phyloP scores from a whole-genome alignment of 495 filamentous ascomycete genomes.

The Neurospora pannonica region DNA sequence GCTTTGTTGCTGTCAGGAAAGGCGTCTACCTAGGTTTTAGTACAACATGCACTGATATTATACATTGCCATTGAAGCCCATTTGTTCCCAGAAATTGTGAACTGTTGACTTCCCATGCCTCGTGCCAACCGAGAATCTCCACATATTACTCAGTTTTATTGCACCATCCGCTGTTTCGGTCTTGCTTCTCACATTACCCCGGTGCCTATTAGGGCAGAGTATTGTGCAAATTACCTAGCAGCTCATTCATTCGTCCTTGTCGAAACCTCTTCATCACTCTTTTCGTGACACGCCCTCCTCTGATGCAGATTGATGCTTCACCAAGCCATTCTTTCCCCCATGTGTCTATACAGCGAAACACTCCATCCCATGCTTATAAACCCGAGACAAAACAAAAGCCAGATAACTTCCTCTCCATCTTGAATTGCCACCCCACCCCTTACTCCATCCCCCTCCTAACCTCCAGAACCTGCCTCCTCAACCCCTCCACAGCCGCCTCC shows the following conservation, averaged over 20 bases:
- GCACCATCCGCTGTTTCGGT: neutral
- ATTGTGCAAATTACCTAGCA: neutral
- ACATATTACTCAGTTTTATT: neutral
- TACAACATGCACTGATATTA: neutral
- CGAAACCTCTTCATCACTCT: neutral
- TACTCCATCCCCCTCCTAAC: constrained; percentile 14
- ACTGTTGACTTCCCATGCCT: neutral
- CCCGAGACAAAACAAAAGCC: neutral
- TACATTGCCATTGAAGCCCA: neutral
- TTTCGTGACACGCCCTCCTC: neutral
- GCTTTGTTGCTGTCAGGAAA: neutral
- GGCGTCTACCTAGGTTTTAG: neutral
- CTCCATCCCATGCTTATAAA: neutral
- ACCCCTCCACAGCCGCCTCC: constrained; percentile 61
- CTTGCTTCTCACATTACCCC: neutral
- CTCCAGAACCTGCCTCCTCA: constrained; percentile 41
- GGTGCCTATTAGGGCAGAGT: neutral
- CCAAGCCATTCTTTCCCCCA: neutral
- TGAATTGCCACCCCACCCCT: neutral
- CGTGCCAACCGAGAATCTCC: neutral
- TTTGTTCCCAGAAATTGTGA: neutral
- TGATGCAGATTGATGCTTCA: neutral
- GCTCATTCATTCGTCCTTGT: neutral
- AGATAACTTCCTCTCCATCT: neutral
- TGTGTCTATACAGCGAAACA: neutral